phyloP scores from a whole-genome alignment of 257 asterid species.

The Lavandula angustifolia region DNA sequence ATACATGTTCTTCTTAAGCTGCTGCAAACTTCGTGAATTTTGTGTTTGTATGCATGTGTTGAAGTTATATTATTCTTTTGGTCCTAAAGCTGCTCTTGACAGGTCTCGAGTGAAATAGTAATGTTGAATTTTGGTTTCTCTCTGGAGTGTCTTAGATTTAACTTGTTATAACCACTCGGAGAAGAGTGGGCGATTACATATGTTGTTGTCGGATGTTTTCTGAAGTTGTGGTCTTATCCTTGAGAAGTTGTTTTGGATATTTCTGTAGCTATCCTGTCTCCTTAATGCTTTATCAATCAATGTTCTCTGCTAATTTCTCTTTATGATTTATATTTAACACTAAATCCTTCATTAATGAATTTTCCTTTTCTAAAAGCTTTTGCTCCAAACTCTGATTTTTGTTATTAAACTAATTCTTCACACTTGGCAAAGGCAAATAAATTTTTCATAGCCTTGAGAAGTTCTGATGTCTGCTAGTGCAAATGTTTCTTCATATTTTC shows the following conservation, averaged over 20 bases:
- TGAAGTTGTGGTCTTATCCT: slow-evolving; percentile 7
- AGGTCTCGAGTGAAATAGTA: background rate
- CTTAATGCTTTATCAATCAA: background rate
- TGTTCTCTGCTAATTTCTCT: background rate
- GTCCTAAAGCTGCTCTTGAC: background rate
- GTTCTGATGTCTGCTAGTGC: slow-evolving; percentile 26
- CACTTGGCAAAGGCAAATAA: slow-evolving; percentile 2
- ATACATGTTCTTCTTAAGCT: slow-evolving; percentile 26
- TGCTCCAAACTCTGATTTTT: background rate
- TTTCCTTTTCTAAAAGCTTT: background rate
- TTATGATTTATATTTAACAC: background rate
- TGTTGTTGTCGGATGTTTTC: background rate
- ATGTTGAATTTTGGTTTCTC: background rate
- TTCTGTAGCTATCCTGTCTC: slow-evolving; percentile 1
- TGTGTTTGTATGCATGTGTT: background rate
- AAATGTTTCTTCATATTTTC: slow-evolving; percentile 33
- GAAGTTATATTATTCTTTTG: background rate
- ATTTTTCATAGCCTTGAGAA: background rate
- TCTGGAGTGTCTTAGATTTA: background rate
- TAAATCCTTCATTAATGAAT: slow-evolving; percentile 5
- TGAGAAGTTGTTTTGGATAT: slow-evolving; percentile 9
- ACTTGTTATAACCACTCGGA: background rate
- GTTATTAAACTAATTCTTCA: background rate
- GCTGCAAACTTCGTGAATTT: slow-evolving; percentile 7
- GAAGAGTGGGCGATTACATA: slow-evolving; percentile 11